These are phyloP conservation scores for Fraxinus americana DNA, from an alignment of 257 asterid genomes.

Conservation along the genomic window DNA sequence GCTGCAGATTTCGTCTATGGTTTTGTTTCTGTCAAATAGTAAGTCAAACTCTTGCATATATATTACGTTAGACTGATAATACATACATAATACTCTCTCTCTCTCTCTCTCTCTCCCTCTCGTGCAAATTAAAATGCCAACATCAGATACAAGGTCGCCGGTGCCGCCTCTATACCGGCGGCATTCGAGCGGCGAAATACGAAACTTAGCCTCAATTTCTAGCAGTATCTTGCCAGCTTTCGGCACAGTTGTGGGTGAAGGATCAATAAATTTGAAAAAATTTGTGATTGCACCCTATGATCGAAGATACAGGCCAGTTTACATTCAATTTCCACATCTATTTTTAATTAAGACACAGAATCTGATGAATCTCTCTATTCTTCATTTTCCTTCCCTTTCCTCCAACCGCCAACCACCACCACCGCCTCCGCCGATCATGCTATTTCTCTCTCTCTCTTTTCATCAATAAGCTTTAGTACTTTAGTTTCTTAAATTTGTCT, in stretches of 20 bases:
- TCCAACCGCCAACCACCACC: not conserved
- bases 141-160: conserved; percentile 48
- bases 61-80: too few relatives aligned
- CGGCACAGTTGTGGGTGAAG: conserved; percentile 74
- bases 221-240: conserved; percentile 92
- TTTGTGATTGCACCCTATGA: conserved; percentile 75
- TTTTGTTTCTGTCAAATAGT: too few relatives aligned
- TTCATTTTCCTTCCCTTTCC: not conserved
- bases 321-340: not conserved
- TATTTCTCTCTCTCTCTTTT: not conserved
- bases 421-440: not conserved
- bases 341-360: not conserved
- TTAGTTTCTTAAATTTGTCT: not conserved
- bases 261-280: conserved; percentile 39
- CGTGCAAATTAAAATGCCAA: conserved; percentile 32
- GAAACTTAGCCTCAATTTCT: conserved; percentile 73
- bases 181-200: conserved; percentile 50
- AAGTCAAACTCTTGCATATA: conserved; percentile 16
- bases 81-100: not conserved
- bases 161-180: conserved; percentile 55
- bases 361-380: not conserved
- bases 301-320: conserved; percentile 68
- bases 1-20: too few relatives aligned
- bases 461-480: not conserved
- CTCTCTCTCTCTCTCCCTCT: not conserved